Conservation (phyloP, 257 asterid species). For the Buddleja alternifolia region DNA sequence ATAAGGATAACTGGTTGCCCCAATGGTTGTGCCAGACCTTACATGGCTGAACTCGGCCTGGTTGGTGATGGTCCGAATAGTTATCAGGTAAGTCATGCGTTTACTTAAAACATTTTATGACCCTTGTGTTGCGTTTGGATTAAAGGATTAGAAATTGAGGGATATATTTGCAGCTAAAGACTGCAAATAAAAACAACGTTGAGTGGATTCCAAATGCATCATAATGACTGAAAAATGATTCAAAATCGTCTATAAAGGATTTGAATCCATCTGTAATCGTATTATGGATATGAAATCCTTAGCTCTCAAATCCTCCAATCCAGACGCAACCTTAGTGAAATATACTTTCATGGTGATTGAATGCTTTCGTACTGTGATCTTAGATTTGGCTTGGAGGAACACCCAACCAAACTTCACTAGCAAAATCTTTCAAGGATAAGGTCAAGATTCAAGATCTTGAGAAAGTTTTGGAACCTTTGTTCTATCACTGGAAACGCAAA, state of each 20-base stretch:
- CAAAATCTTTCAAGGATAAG: conserved; percentile 74
- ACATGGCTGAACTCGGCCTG: conserved; percentile 99
- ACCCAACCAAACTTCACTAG: conserved; percentile 80
- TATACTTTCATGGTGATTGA: neutral
- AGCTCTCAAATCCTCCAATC: too few species aligned
- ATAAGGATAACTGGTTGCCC: conserved; percentile 98
- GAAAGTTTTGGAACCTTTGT: conserved; percentile 89
- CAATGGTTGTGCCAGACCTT: conserved; percentile 97
- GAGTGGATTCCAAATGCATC: too few species aligned
- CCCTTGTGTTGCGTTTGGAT: neutral
- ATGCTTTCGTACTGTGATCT: neutral
- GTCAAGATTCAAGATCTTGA: conserved; percentile 91
- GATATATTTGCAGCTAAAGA: too few species aligned
- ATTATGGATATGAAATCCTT: too few species aligned
- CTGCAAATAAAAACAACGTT: too few species aligned
- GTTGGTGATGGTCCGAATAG: conserved; percentile 98
- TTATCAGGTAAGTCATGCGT: conserved; percentile 65
- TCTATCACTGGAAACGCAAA: conserved; percentile 86
- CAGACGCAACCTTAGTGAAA: too few species aligned
- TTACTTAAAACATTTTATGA: conserved; percentile 1
- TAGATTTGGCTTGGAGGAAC: conserved; percentile 98
- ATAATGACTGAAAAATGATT: too few species aligned
- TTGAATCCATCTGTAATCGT: too few species aligned
- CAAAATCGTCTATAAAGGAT: too few species aligned
- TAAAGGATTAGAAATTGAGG: too few species aligned